phyloP scores from a whole-genome alignment of 495 filamentous ascomycete species.

The Podospora pseudopauciseta region DNA sequence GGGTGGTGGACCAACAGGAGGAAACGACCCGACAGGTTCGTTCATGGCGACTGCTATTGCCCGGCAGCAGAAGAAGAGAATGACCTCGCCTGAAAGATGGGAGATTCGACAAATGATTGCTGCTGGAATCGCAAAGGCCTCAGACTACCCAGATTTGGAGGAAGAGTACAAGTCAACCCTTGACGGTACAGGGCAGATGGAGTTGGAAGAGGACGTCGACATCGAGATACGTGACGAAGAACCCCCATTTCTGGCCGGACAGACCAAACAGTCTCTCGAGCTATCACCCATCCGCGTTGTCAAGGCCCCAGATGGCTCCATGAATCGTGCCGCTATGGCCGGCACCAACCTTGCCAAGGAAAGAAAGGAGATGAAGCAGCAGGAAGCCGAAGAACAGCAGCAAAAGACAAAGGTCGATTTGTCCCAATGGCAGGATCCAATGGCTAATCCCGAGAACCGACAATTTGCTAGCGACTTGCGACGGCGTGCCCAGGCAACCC shows the following conservation, averaged over 20 bases:
- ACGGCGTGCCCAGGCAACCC: constrained; percentile 43
- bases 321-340: constrained; percentile 93
- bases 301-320: constrained; percentile 92
- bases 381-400: constrained; percentile 80
- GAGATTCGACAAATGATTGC: constrained; percentile 96
- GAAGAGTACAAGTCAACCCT: constrained; percentile 89
- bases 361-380: constrained; percentile 79
- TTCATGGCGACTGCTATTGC: constrained; percentile 37
- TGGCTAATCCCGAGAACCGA: constrained; percentile 76
- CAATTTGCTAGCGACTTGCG: constrained; percentile 85
- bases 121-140: constrained; percentile 83
- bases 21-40: constrained; percentile 22
- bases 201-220: constrained; percentile 94
- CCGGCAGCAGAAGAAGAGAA: constrained; percentile 69
- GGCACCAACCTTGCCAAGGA: constrained; percentile 89
- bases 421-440: constrained; percentile 94
- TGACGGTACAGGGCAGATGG: constrained; percentile 80
- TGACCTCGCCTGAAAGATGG: constrained; percentile 96
- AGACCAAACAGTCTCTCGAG: constrained; percentile 93
- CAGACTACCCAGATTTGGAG: constrained; percentile 91
- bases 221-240: constrained; percentile 96
- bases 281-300: constrained; percentile 93
- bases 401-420: constrained; percentile 81
- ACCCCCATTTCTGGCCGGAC: constrained; percentile 90
- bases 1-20: constrained; percentile 44